Evolutionary conservation across 106 monocot species (phyloP).

Genomic region (Triglochin maritima): DNA sequence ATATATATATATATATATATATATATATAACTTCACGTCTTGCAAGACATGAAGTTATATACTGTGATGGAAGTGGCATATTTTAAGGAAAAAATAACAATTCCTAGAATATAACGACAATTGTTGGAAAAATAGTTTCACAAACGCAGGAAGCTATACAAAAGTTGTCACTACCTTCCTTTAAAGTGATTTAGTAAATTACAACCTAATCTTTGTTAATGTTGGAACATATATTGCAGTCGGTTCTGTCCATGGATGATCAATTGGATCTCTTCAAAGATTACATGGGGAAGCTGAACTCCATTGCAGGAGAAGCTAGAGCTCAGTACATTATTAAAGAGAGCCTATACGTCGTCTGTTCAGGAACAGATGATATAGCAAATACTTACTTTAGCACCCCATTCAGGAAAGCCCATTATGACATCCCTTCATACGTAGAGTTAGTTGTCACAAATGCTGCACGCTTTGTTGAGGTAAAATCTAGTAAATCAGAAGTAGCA

Average conservation of each 20-base stretch:
- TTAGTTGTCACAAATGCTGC: slow-evolving; percentile 25
- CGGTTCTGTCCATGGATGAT: slow-evolving; percentile 26
- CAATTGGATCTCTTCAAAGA: slow-evolving; percentile 50
- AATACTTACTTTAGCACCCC: slow-evolving; percentile 37
- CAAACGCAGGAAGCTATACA: too few relatives aligned
- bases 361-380: slow-evolving; percentile 42
- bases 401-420: slow-evolving; percentile 20
- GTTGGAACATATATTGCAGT: slow-evolving; percentile 15
- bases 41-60: background rate
- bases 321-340: slow-evolving; percentile 24
- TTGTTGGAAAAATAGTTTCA: too few relatives aligned
- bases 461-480: slow-evolving; percentile 38
- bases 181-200: too few relatives aligned
- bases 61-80: background rate
- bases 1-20: too few relatives aligned
- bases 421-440: slow-evolving; percentile 39
- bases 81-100: background rate
- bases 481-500: too few relatives aligned
- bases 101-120: background rate
- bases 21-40: too few relatives aligned
- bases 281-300: slow-evolving; percentile 35
- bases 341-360: slow-evolving; percentile 26
- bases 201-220: background rate
- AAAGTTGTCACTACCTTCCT: too few relatives aligned
- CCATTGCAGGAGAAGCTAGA: slow-evolving; percentile 31